Conservation (phyloP, 495 filamentous ascomycete species). For the Sabuloglossum arenarium region DNA sequence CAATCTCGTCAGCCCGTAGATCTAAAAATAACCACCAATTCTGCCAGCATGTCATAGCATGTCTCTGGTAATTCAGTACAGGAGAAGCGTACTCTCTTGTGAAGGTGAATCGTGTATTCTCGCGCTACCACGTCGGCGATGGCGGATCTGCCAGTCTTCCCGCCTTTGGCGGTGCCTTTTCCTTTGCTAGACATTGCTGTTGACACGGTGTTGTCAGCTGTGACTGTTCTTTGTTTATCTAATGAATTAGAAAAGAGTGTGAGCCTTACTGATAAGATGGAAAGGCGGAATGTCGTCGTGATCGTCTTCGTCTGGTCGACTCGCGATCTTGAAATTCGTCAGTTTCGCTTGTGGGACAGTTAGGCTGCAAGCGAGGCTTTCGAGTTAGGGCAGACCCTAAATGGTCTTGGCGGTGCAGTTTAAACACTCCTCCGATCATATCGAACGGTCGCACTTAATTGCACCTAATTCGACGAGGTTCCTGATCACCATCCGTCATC, state of each 20-base stretch:
- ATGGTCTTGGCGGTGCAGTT: not conserved
- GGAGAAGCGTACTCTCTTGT: conserved; percentile 77
- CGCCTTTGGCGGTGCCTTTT: conserved; percentile 33
- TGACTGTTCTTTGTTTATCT: not conserved
- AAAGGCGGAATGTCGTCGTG: not conserved
- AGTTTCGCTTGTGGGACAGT: not conserved
- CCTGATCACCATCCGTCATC: no score
- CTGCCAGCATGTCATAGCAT: not conserved
- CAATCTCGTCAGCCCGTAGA: conserved; percentile 14
- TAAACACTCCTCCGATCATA: not conserved
- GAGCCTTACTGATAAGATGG: not conserved
- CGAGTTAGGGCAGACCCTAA: not conserved
- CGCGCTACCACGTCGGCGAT: conserved; percentile 95
- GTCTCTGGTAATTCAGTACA: no score
- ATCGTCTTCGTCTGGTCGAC: not conserved
- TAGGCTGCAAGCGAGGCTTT: not conserved
- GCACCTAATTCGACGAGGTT: no score
- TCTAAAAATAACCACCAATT: not conserved
- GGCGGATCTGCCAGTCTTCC: conserved; percentile 71
- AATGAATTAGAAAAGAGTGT: no score
- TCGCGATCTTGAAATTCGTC: not conserved
- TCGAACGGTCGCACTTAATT: no score
- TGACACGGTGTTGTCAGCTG: not conserved
- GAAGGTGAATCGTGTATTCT: conserved; percentile 99
- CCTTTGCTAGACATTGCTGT: conserved; percentile 10